Conservation (phyloP, 2,329 filamentous ascomycete genomes). For the Lanzia echinophila region DNA sequence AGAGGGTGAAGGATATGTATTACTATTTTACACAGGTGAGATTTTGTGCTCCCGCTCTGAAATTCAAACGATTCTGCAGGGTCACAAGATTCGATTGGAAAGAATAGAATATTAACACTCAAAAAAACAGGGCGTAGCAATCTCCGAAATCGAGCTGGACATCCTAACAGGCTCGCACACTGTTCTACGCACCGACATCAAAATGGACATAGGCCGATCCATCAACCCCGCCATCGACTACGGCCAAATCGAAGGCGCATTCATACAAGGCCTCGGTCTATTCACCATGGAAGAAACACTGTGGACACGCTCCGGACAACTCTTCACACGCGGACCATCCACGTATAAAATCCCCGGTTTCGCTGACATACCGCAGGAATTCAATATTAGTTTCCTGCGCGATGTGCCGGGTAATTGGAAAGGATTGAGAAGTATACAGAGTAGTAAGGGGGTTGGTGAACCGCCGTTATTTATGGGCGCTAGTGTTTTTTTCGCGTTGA, state of each 20-base stretch:
- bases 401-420: slow-evolving; percentile 40
- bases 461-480: slow-evolving; percentile 54
- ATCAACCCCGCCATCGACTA: slow-evolving; percentile 70
- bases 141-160: slow-evolving; percentile 88
- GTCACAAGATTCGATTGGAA: neutral
- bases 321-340: slow-evolving; percentile 61
- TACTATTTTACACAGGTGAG: slow-evolving; percentile 85
- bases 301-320: slow-evolving; percentile 53
- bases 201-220: slow-evolving; percentile 85
- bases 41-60: neutral
- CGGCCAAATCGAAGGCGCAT: slow-evolving; percentile 77
- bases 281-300: slow-evolving; percentile 72
- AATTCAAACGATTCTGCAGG: neutral
- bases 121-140: slow-evolving; percentile 62
- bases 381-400: slow-evolving; percentile 25
- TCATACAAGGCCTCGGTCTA: slow-evolving; percentile 71
- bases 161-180: slow-evolving; percentile 93
- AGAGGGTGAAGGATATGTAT: slow-evolving; percentile 61
- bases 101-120: slow-evolving; percentile 35
- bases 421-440: slow-evolving; percentile 45
- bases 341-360: slow-evolving; percentile 87
- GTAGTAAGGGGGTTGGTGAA: slow-evolving; percentile 51
- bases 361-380: slow-evolving; percentile 76
- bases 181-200: slow-evolving; percentile 79
- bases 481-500: slow-evolving; percentile 46